Percentiles rank a stretch among this genome's conserved stretches.
These are phyloP conservation scores for Alternaria sp. DNA, from an alignment of 2,329 filamentous ascomycete species.

Conservation along the genomic window DNA sequence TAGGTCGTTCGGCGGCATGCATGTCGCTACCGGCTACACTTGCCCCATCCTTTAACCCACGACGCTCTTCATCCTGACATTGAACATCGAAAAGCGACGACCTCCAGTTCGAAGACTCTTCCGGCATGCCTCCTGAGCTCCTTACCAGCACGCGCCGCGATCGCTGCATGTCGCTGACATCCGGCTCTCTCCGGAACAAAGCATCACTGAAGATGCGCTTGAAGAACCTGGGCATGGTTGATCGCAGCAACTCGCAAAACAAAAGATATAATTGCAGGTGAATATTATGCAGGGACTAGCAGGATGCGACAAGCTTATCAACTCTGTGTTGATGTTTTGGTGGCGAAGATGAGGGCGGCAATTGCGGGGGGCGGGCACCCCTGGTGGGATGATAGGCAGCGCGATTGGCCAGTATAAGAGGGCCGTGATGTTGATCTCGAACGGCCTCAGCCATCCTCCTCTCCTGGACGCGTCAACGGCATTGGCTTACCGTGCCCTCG, in stretches of 20 bases:
- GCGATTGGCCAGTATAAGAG: slow-evolving; percentile 6
- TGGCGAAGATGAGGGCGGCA: slow-evolving; percentile 14
- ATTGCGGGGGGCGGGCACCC: slow-evolving; percentile 14
- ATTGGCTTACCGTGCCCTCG: background rate
- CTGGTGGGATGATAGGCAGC: background rate
- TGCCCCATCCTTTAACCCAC: slow-evolving; percentile 22
- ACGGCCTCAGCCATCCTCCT: background rate
- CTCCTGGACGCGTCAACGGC: slow-evolving; percentile 14
- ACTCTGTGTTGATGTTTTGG: slow-evolving; percentile 7
- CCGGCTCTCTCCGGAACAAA: slow-evolving; percentile 28
- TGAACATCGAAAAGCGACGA: slow-evolving; percentile 20
- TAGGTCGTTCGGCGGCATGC: slow-evolving; percentile 23
- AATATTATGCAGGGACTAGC: slow-evolving; percentile 4
- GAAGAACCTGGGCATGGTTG: slow-evolving; percentile 32
- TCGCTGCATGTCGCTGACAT: slow-evolving; percentile 26
- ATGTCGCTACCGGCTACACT: slow-evolving; percentile 32
- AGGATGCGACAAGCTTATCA: slow-evolving; percentile 13
- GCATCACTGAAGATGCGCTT: slow-evolving; percentile 34
- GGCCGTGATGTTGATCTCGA: slow-evolving; percentile 13
- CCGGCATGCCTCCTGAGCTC: slow-evolving; percentile 15
- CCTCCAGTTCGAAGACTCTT: slow-evolving; percentile 22
- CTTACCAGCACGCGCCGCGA: slow-evolving; percentile 35
- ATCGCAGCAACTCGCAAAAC: background rate
- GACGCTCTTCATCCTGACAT: slow-evolving; percentile 18
- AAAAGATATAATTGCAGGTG: slow-evolving; percentile 3